phyloP scores from a whole-genome alignment of 2,329 filamentous ascomycete genomes.

The Mycosphaerella arachidis region DNA sequence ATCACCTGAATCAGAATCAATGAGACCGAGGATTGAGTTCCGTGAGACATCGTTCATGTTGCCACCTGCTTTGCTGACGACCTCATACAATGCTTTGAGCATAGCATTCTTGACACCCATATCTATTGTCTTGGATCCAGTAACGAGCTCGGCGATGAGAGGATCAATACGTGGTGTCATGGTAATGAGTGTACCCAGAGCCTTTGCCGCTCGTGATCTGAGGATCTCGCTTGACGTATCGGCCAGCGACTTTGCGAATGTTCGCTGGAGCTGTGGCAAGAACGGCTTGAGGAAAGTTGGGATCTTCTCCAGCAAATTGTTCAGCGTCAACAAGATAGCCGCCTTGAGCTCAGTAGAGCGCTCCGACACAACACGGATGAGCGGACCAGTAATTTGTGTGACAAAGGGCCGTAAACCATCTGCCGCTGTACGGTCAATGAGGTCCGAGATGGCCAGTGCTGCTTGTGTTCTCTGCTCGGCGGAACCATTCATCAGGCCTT shows the following conservation, averaged over 20 bases:
- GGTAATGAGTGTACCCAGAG: slow-evolving; percentile 89
- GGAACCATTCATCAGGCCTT: slow-evolving; percentile 95
- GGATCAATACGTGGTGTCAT: slow-evolving; percentile 94
- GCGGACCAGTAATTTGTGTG: slow-evolving; percentile 92
- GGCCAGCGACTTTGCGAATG: slow-evolving; percentile 91
- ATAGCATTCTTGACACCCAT: slow-evolving; percentile 87
- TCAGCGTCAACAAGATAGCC: slow-evolving; percentile 87
- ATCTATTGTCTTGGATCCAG: slow-evolving; percentile 89
- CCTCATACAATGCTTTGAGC: slow-evolving; percentile 94
- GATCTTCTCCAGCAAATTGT: slow-evolving; percentile 95
- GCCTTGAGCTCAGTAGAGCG: slow-evolving; percentile 93
- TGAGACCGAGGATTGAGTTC: slow-evolving; percentile 77
- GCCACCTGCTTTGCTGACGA: slow-evolving; percentile 86
- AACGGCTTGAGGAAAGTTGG: slow-evolving; percentile 93
- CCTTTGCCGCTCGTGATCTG: slow-evolving; percentile 83
- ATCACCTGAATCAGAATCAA: slow-evolving; percentile 77
- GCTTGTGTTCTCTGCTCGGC: slow-evolving; percentile 87
- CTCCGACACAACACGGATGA: slow-evolving; percentile 97
- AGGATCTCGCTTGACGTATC: slow-evolving; percentile 88
- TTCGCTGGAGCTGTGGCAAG: slow-evolving; percentile 90
- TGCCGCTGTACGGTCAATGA: slow-evolving; percentile 86
- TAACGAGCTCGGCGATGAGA: slow-evolving; percentile 84
- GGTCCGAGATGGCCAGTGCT: slow-evolving; percentile 89
- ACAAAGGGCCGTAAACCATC: slow-evolving; percentile 90
- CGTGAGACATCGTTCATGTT: slow-evolving; percentile 94